Percentiles rank a stretch among this genome's conserved stretches.
Evolutionary conservation across 345 rosid species (phyloP).

Genomic region (Reutealis trisperma): DNA sequence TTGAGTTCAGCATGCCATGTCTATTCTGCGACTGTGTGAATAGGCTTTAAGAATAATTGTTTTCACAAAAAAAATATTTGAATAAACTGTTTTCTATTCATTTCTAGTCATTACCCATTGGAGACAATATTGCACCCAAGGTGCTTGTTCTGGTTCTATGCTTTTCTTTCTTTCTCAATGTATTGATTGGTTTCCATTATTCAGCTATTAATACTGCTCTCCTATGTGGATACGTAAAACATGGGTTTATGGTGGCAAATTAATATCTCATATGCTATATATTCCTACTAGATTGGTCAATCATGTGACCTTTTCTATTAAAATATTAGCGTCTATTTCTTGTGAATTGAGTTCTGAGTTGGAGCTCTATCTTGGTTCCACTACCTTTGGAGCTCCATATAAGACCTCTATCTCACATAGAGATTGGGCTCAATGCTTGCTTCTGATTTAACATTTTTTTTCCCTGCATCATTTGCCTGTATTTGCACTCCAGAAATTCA

Average conservation of each 20-base stretch:
- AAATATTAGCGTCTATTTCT: neutral
- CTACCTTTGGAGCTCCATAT: neutral
- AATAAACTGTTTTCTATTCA: constrained; percentile 5
- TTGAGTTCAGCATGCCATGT: constrained; percentile 14
- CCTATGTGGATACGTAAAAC: neutral
- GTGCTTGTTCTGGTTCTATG: constrained; percentile 3
- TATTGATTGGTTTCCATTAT: neutral
- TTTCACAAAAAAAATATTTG: neutral
- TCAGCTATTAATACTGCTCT: neutral
- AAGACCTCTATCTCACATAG: neutral
- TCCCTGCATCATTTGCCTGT: constrained; percentile 7
- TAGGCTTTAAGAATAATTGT: neutral
- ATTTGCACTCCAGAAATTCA: neutral
- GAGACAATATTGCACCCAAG: neutral
- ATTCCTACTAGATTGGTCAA: neutral
- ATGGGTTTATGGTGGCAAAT: neutral
- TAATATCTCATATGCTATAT: neutral
- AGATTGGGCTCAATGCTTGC: neutral
- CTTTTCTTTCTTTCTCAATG: neutral
- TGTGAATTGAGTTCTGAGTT: neutral
- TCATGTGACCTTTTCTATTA: neutral
- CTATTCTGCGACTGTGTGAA: neutral
- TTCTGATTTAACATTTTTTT: neutral
- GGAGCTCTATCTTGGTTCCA: neutral
- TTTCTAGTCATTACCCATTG: neutral